Evolutionary conservation across 805 yeast species (phyloP), one percentile per base, ranked within the genome.

Genomic region (Myxozyma udenii): DNA sequence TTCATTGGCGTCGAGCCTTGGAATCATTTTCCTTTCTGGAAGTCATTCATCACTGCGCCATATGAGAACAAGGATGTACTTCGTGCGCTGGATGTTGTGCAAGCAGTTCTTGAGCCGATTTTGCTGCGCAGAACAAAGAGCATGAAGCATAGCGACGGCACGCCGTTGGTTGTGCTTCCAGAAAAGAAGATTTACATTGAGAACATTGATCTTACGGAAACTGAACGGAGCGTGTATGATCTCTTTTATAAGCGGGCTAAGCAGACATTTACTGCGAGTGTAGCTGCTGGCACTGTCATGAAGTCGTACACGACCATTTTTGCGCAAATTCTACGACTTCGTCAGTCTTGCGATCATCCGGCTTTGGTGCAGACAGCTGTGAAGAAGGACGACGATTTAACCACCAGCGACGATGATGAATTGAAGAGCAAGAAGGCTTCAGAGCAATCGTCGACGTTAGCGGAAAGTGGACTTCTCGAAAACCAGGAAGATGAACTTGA

Each of bases 301-400:
- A 81, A 79, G 56, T 79, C 78, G 49, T 91, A 87, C 66, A 80
- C 93, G 1, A 81, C 85, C 25, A 87, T 91, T 60, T 71, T 91
- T 59, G 84, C 93, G 1, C 93, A 87, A 64, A 84, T 91, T 47
- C 68, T 91, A 57, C 74, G 98, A 50, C 73, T 91, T 35, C 75
- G 98, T 53, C 98, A 91, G 66, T 78, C 85, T 0, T 91, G 97
- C 65, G 88, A 96, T 63, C 96, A 91, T 65, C 76, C 84, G 16
- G 80, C 79, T 48, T 71, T 90, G 50, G 77, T 89, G 1, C 75
- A 77, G 2, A 70, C 77, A 7, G 70, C 51, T 7, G 44, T 44
- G 16, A 33, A 73, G 1, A 66, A 67, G 37, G 75, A 73, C 53
- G 84, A 79, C 43, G 76, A 78, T 64, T 30, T 44, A 3, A 39